Base-by-base conservation (phyloP, 768 basidiomycete species). In the Pisolithus sp. region DNA sequence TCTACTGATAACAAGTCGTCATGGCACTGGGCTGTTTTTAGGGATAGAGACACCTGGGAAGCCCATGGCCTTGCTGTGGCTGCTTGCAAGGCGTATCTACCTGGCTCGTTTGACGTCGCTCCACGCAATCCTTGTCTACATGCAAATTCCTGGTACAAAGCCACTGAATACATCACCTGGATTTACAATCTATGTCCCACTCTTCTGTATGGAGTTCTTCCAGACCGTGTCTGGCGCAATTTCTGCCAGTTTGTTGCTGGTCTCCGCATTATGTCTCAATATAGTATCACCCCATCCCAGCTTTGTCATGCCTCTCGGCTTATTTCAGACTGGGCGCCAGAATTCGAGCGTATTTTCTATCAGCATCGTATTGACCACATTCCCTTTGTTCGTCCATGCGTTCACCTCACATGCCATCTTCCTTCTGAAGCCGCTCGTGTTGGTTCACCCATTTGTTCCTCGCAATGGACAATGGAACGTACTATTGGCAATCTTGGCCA, bases 381-480 rank as follows among this genome's bases (percentile, higher is more conserved):
- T 5, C 68, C 71, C 45, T 62, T 69, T 45, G 37, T 64, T 8
- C 49, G 57, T 1, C 68, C 59, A 1, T 48, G 51, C 30, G 49
- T 68, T 17, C 70, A 73, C 46, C 47, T 46, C 3, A 20, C 60
- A 6, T 12, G 36, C 4, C 71, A 73, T 52, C 13, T 64, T 24
- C 56, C 54, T 4, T n/a, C 49, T 0, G 62, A 71, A 48, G 57
- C 52, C 4, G 21, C 51, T 12, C 55, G 58, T 2, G 50, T 56
- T 7, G 64, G 70, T 0, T 63, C 64, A 0, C 50, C 52, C 2
- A 56, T 54, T 17, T 58, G 53, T 20, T 59, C 55, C 39, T 47
- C 68, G 4, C 67, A 71, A 42, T 71, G 63, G 63, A 62, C 57
- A 0, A 57, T 72, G 49, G 68, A 70, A 34, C 15, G 53, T 0